Evolutionary conservation across 1,284 basidiomycete species (phyloP).

Genomic region (Cutaneotrichosporon arboriforme): DNA sequence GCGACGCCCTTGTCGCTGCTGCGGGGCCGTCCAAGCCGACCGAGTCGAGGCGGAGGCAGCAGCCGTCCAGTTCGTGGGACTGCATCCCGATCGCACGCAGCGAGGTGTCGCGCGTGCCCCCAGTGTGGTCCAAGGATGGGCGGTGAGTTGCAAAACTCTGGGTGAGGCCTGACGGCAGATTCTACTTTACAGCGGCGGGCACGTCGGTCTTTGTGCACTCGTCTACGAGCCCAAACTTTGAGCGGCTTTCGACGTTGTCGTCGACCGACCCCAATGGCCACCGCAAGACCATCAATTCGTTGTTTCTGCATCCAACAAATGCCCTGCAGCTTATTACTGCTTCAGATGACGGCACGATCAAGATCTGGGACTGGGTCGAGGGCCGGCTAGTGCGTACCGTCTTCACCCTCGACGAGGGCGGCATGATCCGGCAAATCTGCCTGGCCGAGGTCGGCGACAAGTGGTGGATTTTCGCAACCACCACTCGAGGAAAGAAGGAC

Average conservation of each 20-base stretch:
- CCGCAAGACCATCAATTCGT: constrained; percentile 63
- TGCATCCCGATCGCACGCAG: constrained; percentile 58
- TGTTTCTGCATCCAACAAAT: constrained; percentile 77
- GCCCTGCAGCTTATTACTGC: constrained; percentile 82
- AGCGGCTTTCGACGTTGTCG: constrained; percentile 72
- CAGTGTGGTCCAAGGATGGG: constrained; percentile 78
- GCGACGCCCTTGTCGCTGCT: neutral
- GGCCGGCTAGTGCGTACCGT: constrained; percentile 72
- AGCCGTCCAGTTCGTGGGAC: constrained; percentile 25
- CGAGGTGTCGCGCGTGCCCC: constrained; percentile 60
- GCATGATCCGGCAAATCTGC: constrained; percentile 51
- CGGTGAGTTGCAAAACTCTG: constrained; percentile 54
- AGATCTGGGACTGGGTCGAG: constrained; percentile 92
- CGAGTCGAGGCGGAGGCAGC: constrained; percentile 11
- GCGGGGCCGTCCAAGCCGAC: constrained; percentile 7
- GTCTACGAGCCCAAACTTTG: constrained; percentile 57
- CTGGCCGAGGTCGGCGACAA: constrained; percentile 31
- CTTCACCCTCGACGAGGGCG: constrained; percentile 59
- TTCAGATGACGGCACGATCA: constrained; percentile 74
- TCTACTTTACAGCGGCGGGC: constrained; percentile 78
- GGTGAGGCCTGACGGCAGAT: constrained; percentile 52
- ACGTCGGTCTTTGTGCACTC: constrained; percentile 77
- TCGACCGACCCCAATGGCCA: constrained; percentile 50
- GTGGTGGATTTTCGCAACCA: constrained; percentile 37
- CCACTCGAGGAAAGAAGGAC: constrained; percentile 19